Base-by-base conservation (phyloP, 2,329 filamentous ascomycete genomes). In the Sporothrix inflata region DNA sequence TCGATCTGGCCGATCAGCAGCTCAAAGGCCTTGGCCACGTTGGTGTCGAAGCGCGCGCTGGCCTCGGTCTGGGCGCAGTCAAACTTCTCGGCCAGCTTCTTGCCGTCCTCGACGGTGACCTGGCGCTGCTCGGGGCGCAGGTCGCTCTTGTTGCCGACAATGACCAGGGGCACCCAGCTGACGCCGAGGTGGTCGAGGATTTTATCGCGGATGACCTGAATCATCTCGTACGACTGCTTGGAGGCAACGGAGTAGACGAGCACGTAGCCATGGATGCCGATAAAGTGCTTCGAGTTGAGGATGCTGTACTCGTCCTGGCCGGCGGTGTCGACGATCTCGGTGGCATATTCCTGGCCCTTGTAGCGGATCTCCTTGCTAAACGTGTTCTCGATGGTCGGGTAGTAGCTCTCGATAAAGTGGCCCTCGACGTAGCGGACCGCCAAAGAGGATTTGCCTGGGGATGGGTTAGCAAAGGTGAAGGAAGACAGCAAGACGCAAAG, bases 251-350 rank as follows among this genome's bases (percentile, higher is more conserved):
- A 97, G 83, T 99, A 99, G 66, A 98, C 95, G 74, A 99, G 91
- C 88, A 99, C 94, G 82, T 98, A 99, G 72, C 96, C 96, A 84
- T 99, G 96, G 76, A 98, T 98, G 75, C 96, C 96, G 81, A 99
- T 98, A 79, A 98, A 98, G 81, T 98, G 95, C 85, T 98, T 98
- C 75, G 93, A 97, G 83, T 98, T 98, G 74, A 99, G 87, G 76
- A 98, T 98, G 80, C 93, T 97, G 85, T 99, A 99, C 83, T 99
- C 96, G 85, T 99, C 96, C 91, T 97, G 94, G 74, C 96, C 96
- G 70, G 96, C 96, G 38, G 96, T 99, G 81, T 99, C 96, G 81
- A 99, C 96, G 78, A 99, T 98, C 84, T 99, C 96, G 14, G 94
- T 97, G 69, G 93, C 90, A 82, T 91, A 99, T 76, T 98, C 96